Conservation (phyloP, 306 rosid species). For the Sophora flavescens region DNA sequence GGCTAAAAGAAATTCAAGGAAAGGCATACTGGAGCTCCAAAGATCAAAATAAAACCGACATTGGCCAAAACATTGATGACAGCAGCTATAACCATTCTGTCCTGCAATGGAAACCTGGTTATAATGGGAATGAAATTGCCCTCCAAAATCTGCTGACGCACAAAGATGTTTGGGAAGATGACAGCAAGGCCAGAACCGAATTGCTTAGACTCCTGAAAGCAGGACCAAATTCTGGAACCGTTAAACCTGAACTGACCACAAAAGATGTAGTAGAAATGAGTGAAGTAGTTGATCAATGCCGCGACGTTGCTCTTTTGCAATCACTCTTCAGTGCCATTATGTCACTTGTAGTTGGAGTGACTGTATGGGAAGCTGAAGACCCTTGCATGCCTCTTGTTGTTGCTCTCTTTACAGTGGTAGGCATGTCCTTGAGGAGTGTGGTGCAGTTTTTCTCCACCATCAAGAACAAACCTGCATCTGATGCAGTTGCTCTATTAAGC, state of each 20-base stretch:
- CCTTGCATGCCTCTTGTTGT: slow-evolving; percentile 84
- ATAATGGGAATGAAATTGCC: slow-evolving; percentile 48
- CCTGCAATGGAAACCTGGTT: slow-evolving; percentile 54
- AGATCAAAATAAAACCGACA: slow-evolving; percentile 45
- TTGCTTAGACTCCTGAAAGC: slow-evolving; percentile 55
- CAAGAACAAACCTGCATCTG: slow-evolving; percentile 75
- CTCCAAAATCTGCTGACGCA: slow-evolving; percentile 53
- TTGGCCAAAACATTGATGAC: slow-evolving; percentile 38
- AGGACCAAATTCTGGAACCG: slow-evolving; percentile 35
- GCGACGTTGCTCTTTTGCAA: slow-evolving; percentile 65
- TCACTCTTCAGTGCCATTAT: slow-evolving; percentile 76
- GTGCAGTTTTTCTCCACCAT: slow-evolving; percentile 69
- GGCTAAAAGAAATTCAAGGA: slow-evolving; percentile 64
- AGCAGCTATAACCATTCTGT: slow-evolving; percentile 37
- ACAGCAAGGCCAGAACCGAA: slow-evolving; percentile 47
- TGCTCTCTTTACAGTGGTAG: slow-evolving; percentile 81
- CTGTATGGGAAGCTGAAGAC: slow-evolving; percentile 77
- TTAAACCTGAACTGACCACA: slow-evolving; percentile 41
- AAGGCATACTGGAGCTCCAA: slow-evolving; percentile 62
- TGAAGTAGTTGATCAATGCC: slow-evolving; percentile 45
- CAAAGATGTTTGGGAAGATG: slow-evolving; percentile 54
- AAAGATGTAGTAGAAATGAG: slow-evolving; percentile 28
- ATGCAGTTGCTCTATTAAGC: slow-evolving; percentile 80
- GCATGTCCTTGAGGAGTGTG: slow-evolving; percentile 84
- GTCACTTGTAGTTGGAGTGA: slow-evolving; percentile 73